Conservation (phyloP, 495 filamentous ascomycete species). For the Barbatosphaeria neglecta region DNA sequence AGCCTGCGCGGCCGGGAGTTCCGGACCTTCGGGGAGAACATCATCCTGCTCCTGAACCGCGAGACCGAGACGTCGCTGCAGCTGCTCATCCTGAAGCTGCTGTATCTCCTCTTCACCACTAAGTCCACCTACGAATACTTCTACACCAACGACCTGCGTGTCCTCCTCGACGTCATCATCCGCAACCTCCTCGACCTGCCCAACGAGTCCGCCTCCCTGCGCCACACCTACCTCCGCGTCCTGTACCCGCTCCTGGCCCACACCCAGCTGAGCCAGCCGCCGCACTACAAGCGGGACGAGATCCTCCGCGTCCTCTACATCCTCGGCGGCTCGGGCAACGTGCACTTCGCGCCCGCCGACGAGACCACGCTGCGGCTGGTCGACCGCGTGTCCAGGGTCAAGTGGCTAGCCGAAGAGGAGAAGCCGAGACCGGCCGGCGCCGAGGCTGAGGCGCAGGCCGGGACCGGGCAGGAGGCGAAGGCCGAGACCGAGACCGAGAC, state of each 20-base stretch:
- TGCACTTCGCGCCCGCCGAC: constrained; percentile 84
- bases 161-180: constrained; percentile 90
- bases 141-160: constrained; percentile 92
- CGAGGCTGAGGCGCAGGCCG: constrained; percentile 33
- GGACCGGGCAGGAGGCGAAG: too few species aligned
- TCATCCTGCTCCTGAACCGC: constrained; percentile 90
- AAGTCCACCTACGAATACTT: constrained; percentile 91
- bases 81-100: constrained; percentile 84
- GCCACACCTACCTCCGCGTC: constrained; percentile 97
- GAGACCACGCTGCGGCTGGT: constrained; percentile 81
- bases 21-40: constrained; percentile 95
- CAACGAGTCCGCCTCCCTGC: constrained; percentile 61
- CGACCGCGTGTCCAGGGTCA: constrained; percentile 66
- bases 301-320: constrained; percentile 61
- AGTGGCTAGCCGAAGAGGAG: constrained; percentile 56
- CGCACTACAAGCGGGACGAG: constrained; percentile 87
- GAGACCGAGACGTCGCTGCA: constrained; percentile 91
- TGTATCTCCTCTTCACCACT: constrained; percentile 91
- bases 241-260: constrained; percentile 81
- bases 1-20: constrained; percentile 66
- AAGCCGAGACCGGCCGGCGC: constrained; percentile 23
- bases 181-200: constrained; percentile 91
- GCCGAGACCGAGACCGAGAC: too few species aligned
- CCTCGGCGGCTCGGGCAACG: constrained; percentile 47
- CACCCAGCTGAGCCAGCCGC: constrained; percentile 74